phyloP scores from a whole-genome alignment of 257 asterid species.

The Vinca minor region DNA sequence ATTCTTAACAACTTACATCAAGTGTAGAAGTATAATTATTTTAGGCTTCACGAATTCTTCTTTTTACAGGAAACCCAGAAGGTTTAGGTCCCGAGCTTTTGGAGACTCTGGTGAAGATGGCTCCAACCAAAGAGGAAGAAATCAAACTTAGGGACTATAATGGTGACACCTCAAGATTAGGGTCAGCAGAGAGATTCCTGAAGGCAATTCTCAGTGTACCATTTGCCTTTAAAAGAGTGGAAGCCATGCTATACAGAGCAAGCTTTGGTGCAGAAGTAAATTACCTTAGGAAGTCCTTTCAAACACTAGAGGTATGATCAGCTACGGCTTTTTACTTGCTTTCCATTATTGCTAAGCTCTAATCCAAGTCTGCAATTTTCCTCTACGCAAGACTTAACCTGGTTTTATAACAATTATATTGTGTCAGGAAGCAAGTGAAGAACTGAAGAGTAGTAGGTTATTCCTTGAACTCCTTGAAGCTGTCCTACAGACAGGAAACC shows the following conservation, averaged over 20 bases:
- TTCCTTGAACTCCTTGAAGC: slow-evolving; percentile 95
- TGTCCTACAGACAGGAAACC: slow-evolving; percentile 85
- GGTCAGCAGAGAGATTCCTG: slow-evolving; percentile 90
- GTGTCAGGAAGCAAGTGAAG: slow-evolving; percentile 81
- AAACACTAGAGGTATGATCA: slow-evolving; percentile 67
- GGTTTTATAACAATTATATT: slow-evolving; percentile 10
- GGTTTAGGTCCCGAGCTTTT: slow-evolving; percentile 87
- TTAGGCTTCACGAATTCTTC: background rate
- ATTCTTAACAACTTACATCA: background rate
- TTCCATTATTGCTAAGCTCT: background rate
- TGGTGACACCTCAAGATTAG: slow-evolving; percentile 63
- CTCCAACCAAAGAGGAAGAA: slow-evolving; percentile 98
- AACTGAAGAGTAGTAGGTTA: slow-evolving; percentile 74
- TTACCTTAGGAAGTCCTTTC: slow-evolving; percentile 71
- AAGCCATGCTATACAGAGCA: slow-evolving; percentile 88
- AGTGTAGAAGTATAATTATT: background rate
- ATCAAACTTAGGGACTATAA: slow-evolving; percentile 66
- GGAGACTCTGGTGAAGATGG: slow-evolving; percentile 96
- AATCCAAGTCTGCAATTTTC: background rate
- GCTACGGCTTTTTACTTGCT: slow-evolving; percentile 6
- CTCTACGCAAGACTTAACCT: background rate
- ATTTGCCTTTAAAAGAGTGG: slow-evolving; percentile 84
- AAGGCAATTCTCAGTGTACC: slow-evolving; percentile 79
- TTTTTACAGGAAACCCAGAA: slow-evolving; percentile 70
- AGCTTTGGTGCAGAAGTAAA: slow-evolving; percentile 78